These are phyloP conservation scores for Penicillium tannophilum DNA, from an alignment of 495 filamentous ascomycete species.

Conservation along the genomic window DNA sequence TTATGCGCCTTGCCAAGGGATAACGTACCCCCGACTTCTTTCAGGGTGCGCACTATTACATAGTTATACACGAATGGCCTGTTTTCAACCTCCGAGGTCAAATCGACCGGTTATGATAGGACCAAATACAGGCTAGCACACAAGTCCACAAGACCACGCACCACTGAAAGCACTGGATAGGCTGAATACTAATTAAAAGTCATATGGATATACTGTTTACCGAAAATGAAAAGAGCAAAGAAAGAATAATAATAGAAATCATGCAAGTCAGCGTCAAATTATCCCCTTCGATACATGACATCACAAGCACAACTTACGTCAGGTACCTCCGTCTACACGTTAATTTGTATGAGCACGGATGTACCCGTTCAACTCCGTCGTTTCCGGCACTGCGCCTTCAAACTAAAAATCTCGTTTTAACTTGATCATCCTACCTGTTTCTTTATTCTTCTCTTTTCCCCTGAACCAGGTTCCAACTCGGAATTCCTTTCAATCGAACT, in stretches of 20 bases:
- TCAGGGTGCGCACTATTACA: neutral
- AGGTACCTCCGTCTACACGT: slow-evolving; percentile 21
- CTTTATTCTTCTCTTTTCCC: slow-evolving; percentile 1
- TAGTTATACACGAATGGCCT: too few relatives aligned
- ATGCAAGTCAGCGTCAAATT: neutral
- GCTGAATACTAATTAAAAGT: too few relatives aligned
- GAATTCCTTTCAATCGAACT: neutral
- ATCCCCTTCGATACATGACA: slow-evolving; percentile 21
- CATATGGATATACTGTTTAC: neutral
- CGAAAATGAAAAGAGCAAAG: neutral
- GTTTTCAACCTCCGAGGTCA: too few relatives aligned
- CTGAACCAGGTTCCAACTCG: neutral
- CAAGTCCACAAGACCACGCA: too few relatives aligned
- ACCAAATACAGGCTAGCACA: too few relatives aligned
- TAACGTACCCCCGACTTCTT: neutral
- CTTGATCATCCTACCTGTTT: slow-evolving; percentile 1
- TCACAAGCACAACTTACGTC: slow-evolving; percentile 25
- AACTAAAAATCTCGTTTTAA: slow-evolving; percentile 14
- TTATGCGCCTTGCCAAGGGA: slow-evolving; percentile 1
- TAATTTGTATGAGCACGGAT: slow-evolving; percentile 19
- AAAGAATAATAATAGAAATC: neutral
- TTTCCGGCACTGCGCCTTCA: slow-evolving; percentile 24
- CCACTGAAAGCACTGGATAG: too few relatives aligned
- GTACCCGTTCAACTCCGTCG: slow-evolving; percentile 26
- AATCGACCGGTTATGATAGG: too few relatives aligned